Conservation (phyloP, 2,329 filamentous ascomycete genomes). For the Ramularia collo-cygni region DNA sequence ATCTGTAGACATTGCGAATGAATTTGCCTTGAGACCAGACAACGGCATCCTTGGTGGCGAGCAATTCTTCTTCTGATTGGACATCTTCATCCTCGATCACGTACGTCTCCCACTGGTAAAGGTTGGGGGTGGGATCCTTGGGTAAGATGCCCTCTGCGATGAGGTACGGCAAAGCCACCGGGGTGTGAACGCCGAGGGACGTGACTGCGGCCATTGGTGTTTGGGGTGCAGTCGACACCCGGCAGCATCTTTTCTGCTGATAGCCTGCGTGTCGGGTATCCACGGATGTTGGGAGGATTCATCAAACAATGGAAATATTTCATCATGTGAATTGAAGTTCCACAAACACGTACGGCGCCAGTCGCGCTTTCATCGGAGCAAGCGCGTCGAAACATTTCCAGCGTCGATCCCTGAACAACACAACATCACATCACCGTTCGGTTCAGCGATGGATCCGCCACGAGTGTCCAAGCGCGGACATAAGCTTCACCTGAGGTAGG, state of each 20-base stretch:
- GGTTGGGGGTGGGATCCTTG: conserved; percentile 54
- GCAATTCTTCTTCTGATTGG: conserved; percentile 65
- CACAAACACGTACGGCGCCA: no score
- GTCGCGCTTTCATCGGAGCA: conserved; percentile 10
- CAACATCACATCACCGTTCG: not conserved
- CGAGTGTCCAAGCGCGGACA: conserved; percentile 26
- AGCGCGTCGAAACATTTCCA: conserved; percentile 6
- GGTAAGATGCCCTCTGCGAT: conserved; percentile 72
- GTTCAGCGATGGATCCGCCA: conserved; percentile 9
- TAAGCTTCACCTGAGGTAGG: conserved; percentile 30
- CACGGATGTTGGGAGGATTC: no score
- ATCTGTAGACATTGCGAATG: conserved; percentile 77
- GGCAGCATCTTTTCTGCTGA: conserved; percentile 15
- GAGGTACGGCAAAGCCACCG: conserved; percentile 74
- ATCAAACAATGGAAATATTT: no score
- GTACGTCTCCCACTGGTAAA: conserved; percentile 70
- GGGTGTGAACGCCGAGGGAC: conserved; percentile 86
- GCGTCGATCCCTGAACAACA: conserved; percentile 4
- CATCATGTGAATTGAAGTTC: no score
- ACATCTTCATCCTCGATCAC: conserved; percentile 34
- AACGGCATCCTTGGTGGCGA: conserved; percentile 68
- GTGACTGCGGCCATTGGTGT: conserved; percentile 74
- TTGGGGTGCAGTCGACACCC: not conserved
- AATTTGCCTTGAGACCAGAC: conserved; percentile 85
- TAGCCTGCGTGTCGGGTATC: no score